Evolutionary conservation across 768 basidiomycete species (phyloP).

Genomic region (Lactarius sanguifluus): DNA sequence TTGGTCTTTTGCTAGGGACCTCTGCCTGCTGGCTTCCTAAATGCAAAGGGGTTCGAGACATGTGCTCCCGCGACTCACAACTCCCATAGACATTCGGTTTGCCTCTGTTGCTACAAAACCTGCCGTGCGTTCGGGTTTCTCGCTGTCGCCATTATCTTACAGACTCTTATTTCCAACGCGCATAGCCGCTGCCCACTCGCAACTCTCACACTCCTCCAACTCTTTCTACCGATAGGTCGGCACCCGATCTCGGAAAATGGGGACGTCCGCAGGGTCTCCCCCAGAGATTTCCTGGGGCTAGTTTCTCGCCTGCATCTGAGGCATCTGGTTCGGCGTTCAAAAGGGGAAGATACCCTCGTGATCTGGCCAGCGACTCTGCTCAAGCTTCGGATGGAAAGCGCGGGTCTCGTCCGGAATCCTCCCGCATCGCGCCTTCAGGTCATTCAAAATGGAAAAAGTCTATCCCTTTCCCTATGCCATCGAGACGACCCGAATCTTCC

Average conservation of each 20-base stretch:
- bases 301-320: conserved; percentile 4
- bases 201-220: conserved; percentile 15
- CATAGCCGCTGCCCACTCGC: conserved; percentile 17
- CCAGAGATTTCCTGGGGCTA: neutral
- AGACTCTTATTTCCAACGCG: neutral
- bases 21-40: neutral
- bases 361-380: neutral
- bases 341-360: conserved; percentile 10
- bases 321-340: neutral
- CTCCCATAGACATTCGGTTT: conserved; percentile 4
- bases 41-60: conserved; percentile 26
- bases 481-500: neutral
- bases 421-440: neutral
- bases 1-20: neutral
- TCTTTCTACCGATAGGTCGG: conserved; percentile 3
- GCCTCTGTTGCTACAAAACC: conserved; percentile 23
- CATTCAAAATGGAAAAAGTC: conserved; percentile 18
- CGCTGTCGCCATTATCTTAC: neutral
- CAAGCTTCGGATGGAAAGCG: neutral
- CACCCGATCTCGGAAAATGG: conserved; percentile 26
- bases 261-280: conserved; percentile 10
- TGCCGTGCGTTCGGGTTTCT: conserved; percentile 21
- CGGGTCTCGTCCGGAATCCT: neutral
- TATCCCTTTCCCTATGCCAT: conserved; percentile 13
- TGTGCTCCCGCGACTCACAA: conserved; percentile 14